Evolutionary conservation across 257 asterid species (phyloP).

Genomic region (Echites panduratus): DNA sequence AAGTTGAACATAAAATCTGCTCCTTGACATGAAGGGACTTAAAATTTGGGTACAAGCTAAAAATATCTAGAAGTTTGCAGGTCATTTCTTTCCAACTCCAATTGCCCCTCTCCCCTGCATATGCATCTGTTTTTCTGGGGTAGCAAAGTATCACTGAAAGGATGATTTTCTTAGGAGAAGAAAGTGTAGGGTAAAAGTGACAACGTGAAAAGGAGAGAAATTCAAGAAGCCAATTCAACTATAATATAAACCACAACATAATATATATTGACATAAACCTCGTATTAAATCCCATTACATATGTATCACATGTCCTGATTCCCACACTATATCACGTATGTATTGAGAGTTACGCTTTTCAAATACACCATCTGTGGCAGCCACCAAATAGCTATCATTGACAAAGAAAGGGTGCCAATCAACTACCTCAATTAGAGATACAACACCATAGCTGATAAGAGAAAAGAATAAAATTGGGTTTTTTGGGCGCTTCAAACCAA

Average conservation of each 20-base stretch:
- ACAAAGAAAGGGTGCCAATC: conserved; percentile 79
- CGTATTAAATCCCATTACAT: background rate
- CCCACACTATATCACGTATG: conserved; percentile 74
- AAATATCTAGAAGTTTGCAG: background rate
- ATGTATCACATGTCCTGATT: conserved; percentile 25
- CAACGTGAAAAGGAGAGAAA: background rate
- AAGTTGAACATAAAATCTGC: background rate
- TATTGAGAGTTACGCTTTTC: conserved; percentile 83
- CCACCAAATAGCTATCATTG: conserved; percentile 83
- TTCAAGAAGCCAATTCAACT: background rate
- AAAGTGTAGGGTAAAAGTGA: background rate
- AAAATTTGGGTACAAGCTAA: background rate
- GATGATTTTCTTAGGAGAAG: background rate
- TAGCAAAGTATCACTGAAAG: too few species aligned
- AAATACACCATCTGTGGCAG: conserved; percentile 90
- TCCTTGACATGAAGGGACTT: background rate
- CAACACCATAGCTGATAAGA: conserved; percentile 80
- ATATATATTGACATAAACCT: background rate
- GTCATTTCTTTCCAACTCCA: conserved; percentile 10
- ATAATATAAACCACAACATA: background rate
- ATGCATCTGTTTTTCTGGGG: background rate
- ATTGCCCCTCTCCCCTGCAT: background rate
- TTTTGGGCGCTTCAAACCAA: background rate
- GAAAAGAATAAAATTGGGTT: conserved; percentile 25
- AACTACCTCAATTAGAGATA: conserved; percentile 89